phyloP scores from a whole-genome alignment of 108 stramenopile genomes.

The Cyclotella distinguenda region DNA sequence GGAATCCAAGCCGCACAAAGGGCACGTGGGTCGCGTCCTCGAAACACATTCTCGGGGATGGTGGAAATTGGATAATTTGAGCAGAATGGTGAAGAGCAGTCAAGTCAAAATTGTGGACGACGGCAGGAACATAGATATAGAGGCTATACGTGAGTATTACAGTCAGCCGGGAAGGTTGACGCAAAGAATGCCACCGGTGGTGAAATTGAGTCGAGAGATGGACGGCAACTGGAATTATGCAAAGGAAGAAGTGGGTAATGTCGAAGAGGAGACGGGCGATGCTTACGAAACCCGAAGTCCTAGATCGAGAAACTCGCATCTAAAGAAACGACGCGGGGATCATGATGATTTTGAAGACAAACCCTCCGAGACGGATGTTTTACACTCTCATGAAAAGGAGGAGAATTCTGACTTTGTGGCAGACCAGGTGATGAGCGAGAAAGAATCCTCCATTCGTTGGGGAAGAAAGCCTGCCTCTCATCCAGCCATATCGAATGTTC shows the following conservation, averaged over 20 bases:
- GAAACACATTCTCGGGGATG: conserved; percentile 1
- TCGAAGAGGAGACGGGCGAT: background rate
- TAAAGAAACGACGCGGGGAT: no score
- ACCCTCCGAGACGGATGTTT: background rate
- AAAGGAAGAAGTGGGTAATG: background rate
- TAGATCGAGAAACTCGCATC: no score
- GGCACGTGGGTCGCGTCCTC: conserved; percentile 7
- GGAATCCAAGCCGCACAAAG: background rate
- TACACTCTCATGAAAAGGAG: background rate
- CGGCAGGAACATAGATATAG: conserved; percentile 1
- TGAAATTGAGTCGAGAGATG: no score
- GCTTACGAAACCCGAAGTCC: no score
- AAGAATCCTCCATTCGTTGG: conserved; percentile 10
- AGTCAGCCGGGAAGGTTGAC: no score
- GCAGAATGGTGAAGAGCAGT: background rate
- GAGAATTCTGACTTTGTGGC: no score
- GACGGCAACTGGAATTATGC: no score
- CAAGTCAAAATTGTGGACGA: conserved; percentile 15
- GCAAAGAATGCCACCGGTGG: no score
- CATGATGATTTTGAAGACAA: no score
- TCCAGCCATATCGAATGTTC: conserved; percentile 1
- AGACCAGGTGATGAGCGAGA: no score
- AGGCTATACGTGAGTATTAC: conserved; percentile 6
- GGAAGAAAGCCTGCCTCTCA: conserved; percentile 5
- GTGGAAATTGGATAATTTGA: conserved; percentile 11